Base-by-base conservation (phyloP, 2,329 filamentous ascomycete species). In the Talaromyces sp. region DNA sequence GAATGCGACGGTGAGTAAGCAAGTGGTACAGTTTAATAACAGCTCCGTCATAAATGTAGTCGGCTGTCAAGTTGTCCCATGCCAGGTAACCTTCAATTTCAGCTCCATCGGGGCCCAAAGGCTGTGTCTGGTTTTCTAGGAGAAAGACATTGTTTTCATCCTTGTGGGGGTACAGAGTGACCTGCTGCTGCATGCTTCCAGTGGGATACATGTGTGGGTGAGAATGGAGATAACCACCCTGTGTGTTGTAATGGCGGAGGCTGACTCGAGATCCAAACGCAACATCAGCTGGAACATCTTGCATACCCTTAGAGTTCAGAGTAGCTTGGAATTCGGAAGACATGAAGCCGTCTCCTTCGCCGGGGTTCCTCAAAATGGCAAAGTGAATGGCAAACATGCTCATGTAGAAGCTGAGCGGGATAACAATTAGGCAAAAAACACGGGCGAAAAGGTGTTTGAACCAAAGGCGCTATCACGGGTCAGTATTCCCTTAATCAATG, bases 281-380 rank as follows among this genome's bases (percentile, higher is more conserved):
- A 62, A 99, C 89, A 78, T 99, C 93, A 33, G 91, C 95, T 1
- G 95, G 89, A 5, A 96, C 92, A 76, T 96, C 92, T 73, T 92
- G 89, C 95, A 99, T 99, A 59, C 86, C 88, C 82, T 98, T 99
- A 71, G 88, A 93, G 80, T 98, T 99, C 67, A 99, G 83, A 2
- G 95, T 98, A 34, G 95, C 90, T 80, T 99, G 95, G 82, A 99
- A 99, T 74, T 99, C 95, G 60, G 94, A 96, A 73, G 93, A 97
- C 95, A 99, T 99, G 82, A 99, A 99, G 60, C 95, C 95, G 76
- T 99, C 95, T 60, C 95, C 95, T 58, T 99, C 95, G 63, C 95
- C 95, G 31, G 95, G 95, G 79, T 99, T 99, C 63, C 89, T 86
- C 50, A 99, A 85, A 81, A 91, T 96, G 68, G 93, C 68, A 78